Evolutionary conservation across 106 monocot genomes (phyloP), one percentile per base, ranked within the genome.

Genomic region (Dendrobium nobile): DNA sequence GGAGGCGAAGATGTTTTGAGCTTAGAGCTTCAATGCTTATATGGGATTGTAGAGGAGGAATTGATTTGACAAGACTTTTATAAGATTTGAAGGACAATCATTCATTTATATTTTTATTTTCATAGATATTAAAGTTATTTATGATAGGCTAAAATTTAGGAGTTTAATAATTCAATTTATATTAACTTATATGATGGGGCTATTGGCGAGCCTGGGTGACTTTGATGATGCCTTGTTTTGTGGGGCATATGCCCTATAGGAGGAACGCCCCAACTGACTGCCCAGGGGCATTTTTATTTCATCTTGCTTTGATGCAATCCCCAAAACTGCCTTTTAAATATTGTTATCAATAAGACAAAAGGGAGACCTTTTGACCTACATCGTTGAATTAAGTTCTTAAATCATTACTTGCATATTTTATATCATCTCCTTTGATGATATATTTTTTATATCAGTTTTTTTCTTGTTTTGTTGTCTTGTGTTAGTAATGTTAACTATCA

Each of bases 341-440:
- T 13, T 70, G 3, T 33, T 37, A 13, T 11, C 4, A 70, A 44
- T 74, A 43, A 20, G n/a, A n/a, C n/a, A n/a, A n/a, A 43, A 74
- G 43, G 43, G 74, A 74, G 74, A 44, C 28, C 70, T 70, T 70
- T 70, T 37, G 26, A 37, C 33, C n/a, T 15, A 20, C 11, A 4
- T 43, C n/a, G 16, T 74, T 74, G 15, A 74, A 43, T 74, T 74
- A n/a, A 43, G 74, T 74, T 28, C 40, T 72, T 43, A 10, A 73
- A 73, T 41, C 18, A 41, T 17, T 73, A 41, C 40, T 41, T 16
- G 13, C 44, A n/a, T 43, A 43, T 74, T 74, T 2, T 8, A 43
- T 74, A 7, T 70, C n/a, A 74, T 74, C 72, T 72, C 43, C 42
- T 20, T 37, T 74, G 70, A 13, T 70, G 9, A 2, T 70, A 33